Conservation (phyloP, 1,284 basidiomycete species). For the Termitomyces sp. region DNA sequence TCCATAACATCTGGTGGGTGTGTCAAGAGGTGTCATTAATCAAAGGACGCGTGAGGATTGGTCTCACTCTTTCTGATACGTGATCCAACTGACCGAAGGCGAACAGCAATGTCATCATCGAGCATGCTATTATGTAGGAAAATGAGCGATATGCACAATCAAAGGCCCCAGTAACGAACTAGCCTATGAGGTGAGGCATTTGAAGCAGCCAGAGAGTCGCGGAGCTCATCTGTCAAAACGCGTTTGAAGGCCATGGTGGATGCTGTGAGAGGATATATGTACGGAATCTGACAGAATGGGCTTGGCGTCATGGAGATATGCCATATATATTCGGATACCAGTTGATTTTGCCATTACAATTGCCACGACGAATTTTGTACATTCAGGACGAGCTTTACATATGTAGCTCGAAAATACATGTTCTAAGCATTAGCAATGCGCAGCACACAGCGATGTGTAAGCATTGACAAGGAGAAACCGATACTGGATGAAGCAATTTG, state of each 20-base stretch:
- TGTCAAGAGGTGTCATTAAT: constrained; percentile 23
- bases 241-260: constrained; percentile 35
- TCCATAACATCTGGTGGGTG: constrained; percentile 40
- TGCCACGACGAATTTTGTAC: background rate
- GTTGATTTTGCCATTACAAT: background rate
- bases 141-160: background rate
- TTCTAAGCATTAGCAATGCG: background rate
- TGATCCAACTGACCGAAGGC: constrained; percentile 41
- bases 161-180: background rate
- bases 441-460: background rate
- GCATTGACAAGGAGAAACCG: background rate
- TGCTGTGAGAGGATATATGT: background rate
- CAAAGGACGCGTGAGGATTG: background rate
- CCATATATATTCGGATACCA: background rate
- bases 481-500: background rate
- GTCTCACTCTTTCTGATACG: constrained; percentile 46
- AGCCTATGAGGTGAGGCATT: constrained; percentile 16
- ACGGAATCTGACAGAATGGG: background rate
- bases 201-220: constrained; percentile 27
- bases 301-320: background rate
- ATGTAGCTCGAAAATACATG: background rate
- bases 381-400: background rate
- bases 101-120: constrained; percentile 41
- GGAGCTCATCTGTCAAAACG: constrained; percentile 34
- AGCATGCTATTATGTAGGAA: constrained; percentile 24